A percentile compares a stretch with the other conserved stretches of the same genome.
Conservation (phyloP, 2,329 filamentous ascomycete genomes). For the Davidsoniella virescens region DNA sequence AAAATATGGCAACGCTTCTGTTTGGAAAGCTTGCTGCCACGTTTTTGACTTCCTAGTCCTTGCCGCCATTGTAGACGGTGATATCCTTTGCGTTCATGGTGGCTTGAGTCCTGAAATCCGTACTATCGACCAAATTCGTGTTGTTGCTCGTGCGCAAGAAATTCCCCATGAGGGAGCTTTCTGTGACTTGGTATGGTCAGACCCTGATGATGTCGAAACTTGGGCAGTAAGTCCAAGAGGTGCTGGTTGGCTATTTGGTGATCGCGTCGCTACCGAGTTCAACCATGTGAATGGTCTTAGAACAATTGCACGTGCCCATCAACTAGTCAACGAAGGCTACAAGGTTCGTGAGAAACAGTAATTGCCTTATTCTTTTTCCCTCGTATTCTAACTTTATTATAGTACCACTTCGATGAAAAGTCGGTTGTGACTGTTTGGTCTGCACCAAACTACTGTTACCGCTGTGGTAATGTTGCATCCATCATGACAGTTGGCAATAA, state of each 20-base stretch:
- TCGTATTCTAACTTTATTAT: slow-evolving; percentile 17
- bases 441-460: slow-evolving; percentile 87
- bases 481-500: slow-evolving; percentile 85
- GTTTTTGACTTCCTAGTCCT: slow-evolving; percentile 97
- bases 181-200: slow-evolving; percentile 95
- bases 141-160: slow-evolving; percentile 92
- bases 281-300: slow-evolving; percentile 92
- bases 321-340: slow-evolving; percentile 95
- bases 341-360: slow-evolving; percentile 42
- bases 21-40: slow-evolving; percentile 99
- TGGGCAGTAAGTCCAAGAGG: slow-evolving; percentile 90
- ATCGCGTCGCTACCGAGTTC: slow-evolving; percentile 95
- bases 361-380: neutral
- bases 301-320: slow-evolving; percentile 91
- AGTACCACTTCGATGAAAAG: slow-evolving; percentile 90
- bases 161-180: slow-evolving; percentile 98
- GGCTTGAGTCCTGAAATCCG: slow-evolving; percentile 81
- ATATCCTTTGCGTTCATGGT: slow-evolving; percentile 96
- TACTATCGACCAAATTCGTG: slow-evolving; percentile 96
- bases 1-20: slow-evolving; percentile 96
- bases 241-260: slow-evolving; percentile 95
- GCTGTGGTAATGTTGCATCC: slow-evolving; percentile 91
- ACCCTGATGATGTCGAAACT: slow-evolving; percentile 92
- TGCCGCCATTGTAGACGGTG: slow-evolving; percentile 92
- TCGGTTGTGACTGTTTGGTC: slow-evolving; percentile 98